Evolutionary conservation across 2,329 filamentous ascomycete genomes (phyloP).

Genomic region (Magnaporthiopsis poae): DNA sequence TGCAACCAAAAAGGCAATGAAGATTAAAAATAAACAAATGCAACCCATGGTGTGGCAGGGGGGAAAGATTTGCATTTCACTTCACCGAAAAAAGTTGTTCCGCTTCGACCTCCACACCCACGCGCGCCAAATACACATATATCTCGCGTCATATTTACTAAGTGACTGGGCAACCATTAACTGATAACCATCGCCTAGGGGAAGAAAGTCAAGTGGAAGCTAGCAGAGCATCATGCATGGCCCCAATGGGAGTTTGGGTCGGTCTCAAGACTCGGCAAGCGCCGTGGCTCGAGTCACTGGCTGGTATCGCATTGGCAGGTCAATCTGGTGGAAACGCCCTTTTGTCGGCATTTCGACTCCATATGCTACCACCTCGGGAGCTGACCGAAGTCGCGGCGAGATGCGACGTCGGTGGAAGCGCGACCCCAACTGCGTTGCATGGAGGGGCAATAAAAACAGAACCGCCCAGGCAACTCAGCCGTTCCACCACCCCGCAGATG

Average conservation of each 20-base stretch:
- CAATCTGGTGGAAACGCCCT: not conserved
- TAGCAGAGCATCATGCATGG: not conserved
- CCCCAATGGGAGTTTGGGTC: not conserved
- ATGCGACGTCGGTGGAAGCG: not conserved
- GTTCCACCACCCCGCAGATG: too few relatives aligned
- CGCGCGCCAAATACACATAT: too few relatives aligned
- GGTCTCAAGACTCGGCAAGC: not conserved
- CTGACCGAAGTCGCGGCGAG: not conserved
- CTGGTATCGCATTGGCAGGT: not conserved
- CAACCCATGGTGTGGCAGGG: not conserved
- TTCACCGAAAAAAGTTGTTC: not conserved
- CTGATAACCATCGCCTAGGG: not conserved
- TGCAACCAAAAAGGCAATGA: not conserved
- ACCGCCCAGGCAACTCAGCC: too few relatives aligned
- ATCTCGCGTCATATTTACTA: too few relatives aligned
- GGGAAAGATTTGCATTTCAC: not conserved
- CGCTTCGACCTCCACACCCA: too few relatives aligned
- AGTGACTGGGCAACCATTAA: too few relatives aligned
- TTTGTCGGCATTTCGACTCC: not conserved
- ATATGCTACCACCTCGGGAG: not conserved
- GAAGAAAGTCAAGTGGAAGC: not conserved
- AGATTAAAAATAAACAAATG: not conserved
- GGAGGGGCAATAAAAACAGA: too few relatives aligned
- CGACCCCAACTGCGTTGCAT: too few relatives aligned
- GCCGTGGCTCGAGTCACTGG: not conserved